Evolutionary conservation across 2,329 filamentous ascomycete species (phyloP), one percentile per base, ranked within the genome.

Genomic region (Trichophyton schoenleinii): DNA sequence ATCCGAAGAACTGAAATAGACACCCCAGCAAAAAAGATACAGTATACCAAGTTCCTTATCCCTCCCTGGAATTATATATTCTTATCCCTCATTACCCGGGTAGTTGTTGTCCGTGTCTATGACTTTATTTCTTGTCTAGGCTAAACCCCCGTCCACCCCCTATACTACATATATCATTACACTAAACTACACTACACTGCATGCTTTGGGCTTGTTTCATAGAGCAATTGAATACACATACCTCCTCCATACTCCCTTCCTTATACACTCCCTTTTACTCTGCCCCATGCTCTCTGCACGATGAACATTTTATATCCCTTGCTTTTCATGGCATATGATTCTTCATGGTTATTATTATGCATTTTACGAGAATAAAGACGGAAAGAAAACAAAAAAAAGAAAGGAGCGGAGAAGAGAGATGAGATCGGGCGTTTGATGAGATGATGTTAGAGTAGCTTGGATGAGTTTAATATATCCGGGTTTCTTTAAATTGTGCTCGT

Each of bases 1-100:
- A 59, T n/a, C 36, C 22, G 58, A 59, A 57, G 52, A 34, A 11
- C 11, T 36, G 28, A 55, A 55, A 55, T 55, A 36, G 31, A 53
- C 52, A 13, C 15, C 52, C 8, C 7, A 36, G 5, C 13, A 18
- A 18, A 6, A 34, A 9, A 8, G 7, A 11, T n/a, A 11, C 18
- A 28, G 15, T 20, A 52, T 28, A 52, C 3, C 20, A 22, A 52
- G 3, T n/a, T 52, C 9, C 22, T 28, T 25, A 13, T 13, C 20
- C 11, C 46, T 22, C 18, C n/a, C 44, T 44, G 41, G 41, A 20
- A 44, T 44, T 18, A 44, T 18, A 44, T 15, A 18, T 18, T 20
- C n/a, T 44, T 18, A 44, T 44, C 7, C 15, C 41, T 15, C 6
- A 44, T 44, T n/a, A 15, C n/a, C n/a, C 41, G 41, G 15, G 41